These are phyloP conservation scores for Penicillium steckii DNA, from an alignment of 495 filamentous ascomycete genomes.

Conservation along the genomic window DNA sequence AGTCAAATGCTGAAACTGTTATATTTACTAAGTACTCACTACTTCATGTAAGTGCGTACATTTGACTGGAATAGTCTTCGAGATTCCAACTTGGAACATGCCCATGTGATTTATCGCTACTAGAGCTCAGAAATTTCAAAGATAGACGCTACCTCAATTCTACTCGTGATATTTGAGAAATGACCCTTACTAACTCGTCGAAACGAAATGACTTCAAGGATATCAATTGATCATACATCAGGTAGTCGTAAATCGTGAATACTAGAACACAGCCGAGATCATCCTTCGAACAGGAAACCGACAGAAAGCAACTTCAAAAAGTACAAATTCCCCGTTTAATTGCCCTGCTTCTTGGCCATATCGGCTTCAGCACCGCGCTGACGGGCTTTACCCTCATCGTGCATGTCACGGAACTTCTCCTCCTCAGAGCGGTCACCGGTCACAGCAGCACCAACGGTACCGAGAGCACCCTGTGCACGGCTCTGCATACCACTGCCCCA, in stretches of 20 bases:
- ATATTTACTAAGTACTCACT: no score
- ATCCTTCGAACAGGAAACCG: not conserved
- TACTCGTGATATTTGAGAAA: no score
- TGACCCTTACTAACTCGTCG: no score
- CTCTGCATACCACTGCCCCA: constrained; percentile 67
- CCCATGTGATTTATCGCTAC: no score
- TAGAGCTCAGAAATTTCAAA: no score
- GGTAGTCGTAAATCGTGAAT: constrained; percentile 16
- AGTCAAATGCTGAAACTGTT: no score
- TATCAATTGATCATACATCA: constrained; percentile 11
- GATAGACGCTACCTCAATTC: no score
- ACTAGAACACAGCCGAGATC: constrained; percentile 5
- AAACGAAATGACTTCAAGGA: no score
- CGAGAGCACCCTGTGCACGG: constrained; percentile 70
- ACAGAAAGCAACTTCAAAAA: not conserved
- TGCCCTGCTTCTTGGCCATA: constrained; percentile 63
- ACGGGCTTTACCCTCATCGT: constrained; percentile 82
- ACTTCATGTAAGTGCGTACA: no score
- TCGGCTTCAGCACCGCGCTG: constrained; percentile 84
- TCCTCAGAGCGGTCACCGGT: constrained; percentile 68
- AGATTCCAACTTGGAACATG: no score
- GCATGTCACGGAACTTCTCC: constrained; percentile 59
- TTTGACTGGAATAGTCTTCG: no score
- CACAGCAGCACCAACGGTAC: constrained; percentile 64
- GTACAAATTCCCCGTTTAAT: no score